Base-by-base conservation (phyloP, 148 eudicot genomes). In the Fallopia convolvulus region DNA sequence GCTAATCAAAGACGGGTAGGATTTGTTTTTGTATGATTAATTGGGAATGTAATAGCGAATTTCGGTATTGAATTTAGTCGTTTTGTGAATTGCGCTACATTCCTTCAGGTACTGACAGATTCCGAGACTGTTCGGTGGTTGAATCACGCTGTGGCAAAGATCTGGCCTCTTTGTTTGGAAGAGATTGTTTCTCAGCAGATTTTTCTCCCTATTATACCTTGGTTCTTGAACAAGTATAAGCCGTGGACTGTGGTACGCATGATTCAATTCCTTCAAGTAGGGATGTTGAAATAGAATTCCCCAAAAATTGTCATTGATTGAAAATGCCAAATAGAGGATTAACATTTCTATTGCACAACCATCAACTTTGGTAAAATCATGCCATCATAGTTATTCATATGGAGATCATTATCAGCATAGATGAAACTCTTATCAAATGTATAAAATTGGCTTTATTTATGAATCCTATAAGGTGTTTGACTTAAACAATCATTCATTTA, bases 171-270 rank as follows among this genome's bases (percentile, higher is more conserved):
- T 77, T 95, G 98, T 86, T 78, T 95, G 82, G 98, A 93, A 82
- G 83, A 89, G 48, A 85, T 95, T 61, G 85, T 93, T 68, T 95
- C 99, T 26, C 98, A 95, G 89, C 87, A 87, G 78, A 83, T 95
- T 48, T 92, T 95, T 49, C 92, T 93, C 71, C 91, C 94, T 18
- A 88, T 95, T 42, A 76, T 95, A 40, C 99, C 99, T 26, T 95
- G 99, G 99, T 92, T 95, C 82, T 76, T 95, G 85, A 82, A 91
- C 72, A 95, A 95, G 85, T 95, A 91, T 86, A 95, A 95, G 80
- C 99, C 99, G 12, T 91, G 98, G 99, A 93, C 94, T 75, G 99
- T 84, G 97, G 72, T 68, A 36, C 21, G 33, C 33, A 30, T 36
- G 41, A 66, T 66, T 66, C 14, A 15, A 33, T 26, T 26, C 30